These are phyloP conservation scores for Camillea tinctor DNA, from an alignment of 2,329 filamentous ascomycete species.

Conservation along the genomic window DNA sequence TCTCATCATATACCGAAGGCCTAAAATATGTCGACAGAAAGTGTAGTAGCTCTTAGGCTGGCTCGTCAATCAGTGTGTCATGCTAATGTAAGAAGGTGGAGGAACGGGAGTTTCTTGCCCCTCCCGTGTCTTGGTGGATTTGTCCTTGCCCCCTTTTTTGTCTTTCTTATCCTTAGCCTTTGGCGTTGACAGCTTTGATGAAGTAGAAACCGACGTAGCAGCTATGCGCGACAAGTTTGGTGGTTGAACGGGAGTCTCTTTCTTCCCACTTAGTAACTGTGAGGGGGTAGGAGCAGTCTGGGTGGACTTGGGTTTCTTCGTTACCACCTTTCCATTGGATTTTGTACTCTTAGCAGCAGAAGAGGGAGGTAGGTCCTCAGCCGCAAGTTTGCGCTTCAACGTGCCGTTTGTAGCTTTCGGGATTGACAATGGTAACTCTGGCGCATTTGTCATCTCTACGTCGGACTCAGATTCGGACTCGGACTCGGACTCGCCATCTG, in stretches of 20 bases:
- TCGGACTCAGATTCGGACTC: constrained; percentile 36
- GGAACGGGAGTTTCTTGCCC: constrained; percentile 26
- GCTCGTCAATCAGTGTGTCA: constrained; percentile 21
- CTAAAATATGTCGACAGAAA: background rate
- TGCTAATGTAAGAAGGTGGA: constrained; percentile 22
- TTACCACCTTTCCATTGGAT: constrained; percentile 22
- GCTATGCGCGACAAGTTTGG: constrained; percentile 24
- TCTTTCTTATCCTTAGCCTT: constrained; percentile 30
- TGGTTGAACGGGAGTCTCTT: constrained; percentile 34
- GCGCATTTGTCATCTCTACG: constrained; percentile 43
- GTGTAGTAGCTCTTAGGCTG: background rate
- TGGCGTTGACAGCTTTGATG: constrained; percentile 22
- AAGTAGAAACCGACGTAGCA: constrained; percentile 22
- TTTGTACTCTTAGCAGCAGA: constrained; percentile 10
- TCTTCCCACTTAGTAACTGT: constrained; percentile 23
- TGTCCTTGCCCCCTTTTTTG: constrained; percentile 28
- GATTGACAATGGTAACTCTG: constrained; percentile 25
- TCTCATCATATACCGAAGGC: background rate
- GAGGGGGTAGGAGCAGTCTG: constrained; percentile 1
- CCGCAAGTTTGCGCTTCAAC: constrained; percentile 40
- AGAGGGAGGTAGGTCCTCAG: constrained; percentile 19
- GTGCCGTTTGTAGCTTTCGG: constrained; percentile 14
- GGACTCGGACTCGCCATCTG: constrained; percentile 37
- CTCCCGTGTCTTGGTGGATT: constrained; percentile 18
- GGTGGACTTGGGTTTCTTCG: constrained; percentile 31